These are phyloP conservation scores for Neurospora sp. DNA, from an alignment of 495 filamentous ascomycete genomes.

Conservation along the genomic window DNA sequence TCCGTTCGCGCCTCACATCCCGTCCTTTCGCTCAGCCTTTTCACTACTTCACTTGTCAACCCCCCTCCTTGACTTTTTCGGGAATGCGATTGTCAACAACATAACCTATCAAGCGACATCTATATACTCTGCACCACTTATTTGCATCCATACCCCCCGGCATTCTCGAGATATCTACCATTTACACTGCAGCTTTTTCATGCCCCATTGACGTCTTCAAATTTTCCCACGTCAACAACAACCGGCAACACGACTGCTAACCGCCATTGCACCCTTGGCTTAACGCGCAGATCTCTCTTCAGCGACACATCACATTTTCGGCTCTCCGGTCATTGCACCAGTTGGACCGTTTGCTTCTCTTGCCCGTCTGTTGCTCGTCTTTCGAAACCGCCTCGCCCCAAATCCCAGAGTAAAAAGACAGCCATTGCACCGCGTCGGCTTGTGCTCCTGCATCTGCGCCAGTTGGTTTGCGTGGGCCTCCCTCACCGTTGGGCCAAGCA, in stretches of 20 bases:
- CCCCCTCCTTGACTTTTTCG: neutral
- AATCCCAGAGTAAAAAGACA: neutral
- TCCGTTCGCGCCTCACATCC: neutral
- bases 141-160: neutral
- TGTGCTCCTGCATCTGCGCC: neutral
- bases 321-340: neutral
- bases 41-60: neutral
- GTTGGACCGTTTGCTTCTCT: neutral
- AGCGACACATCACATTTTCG: neutral
- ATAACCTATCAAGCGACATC: neutral
- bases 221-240: neutral
- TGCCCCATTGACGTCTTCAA: neutral
- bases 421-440: neutral
- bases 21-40: neutral
- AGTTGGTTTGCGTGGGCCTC: neutral
- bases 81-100: neutral
- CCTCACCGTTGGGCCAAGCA: neutral
- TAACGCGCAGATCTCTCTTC: neutral
- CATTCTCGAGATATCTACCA: neutral
- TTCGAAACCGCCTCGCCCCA: neutral
- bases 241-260: neutral
- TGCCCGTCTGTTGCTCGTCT: neutral
- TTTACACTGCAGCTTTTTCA: neutral
- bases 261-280: neutral
- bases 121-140: neutral